A percentile compares a stretch with the other conserved stretches of the same genome.
These are phyloP conservation scores for Scytalidium lignicola DNA, from an alignment of 2,329 filamentous ascomycete genomes.

Conservation along the genomic window DNA sequence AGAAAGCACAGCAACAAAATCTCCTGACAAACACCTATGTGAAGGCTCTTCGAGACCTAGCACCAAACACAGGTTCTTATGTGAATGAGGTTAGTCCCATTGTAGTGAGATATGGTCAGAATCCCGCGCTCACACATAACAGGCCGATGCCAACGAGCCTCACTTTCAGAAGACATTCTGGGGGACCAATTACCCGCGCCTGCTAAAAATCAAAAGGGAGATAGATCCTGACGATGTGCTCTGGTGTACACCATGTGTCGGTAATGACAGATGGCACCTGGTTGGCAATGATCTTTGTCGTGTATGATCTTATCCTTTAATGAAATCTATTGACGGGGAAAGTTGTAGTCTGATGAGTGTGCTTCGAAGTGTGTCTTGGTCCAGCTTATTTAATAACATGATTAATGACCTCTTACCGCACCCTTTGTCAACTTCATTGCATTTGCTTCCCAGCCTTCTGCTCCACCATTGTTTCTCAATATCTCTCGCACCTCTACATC, in stretches of 20 bases:
- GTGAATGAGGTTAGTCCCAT: conserved; percentile 21
- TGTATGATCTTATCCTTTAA: not conserved
- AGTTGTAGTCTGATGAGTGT: conserved; percentile 2
- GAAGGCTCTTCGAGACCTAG: conserved; percentile 15
- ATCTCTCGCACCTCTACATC: conserved; percentile 39
- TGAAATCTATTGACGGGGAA: not conserved
- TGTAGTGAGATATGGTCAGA: not conserved
- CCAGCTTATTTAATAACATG: not conserved
- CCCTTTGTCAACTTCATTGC: conserved; percentile 57
- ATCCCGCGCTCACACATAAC: not conserved
- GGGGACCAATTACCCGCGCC: conserved; percentile 35
- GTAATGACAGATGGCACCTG: conserved; percentile 34
- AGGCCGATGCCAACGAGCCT: conserved; percentile 34
- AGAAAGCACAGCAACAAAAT: conserved; percentile 5
- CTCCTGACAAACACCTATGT: conserved; percentile 11
- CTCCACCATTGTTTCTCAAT: conserved; percentile 48
- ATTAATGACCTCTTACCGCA: conserved; percentile 25
- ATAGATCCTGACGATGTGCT: conserved; percentile 45
- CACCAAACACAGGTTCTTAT: conserved; percentile 21
- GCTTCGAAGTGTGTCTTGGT: too few species aligned
- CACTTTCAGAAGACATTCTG: conserved; percentile 29
- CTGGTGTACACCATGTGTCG: conserved; percentile 44
- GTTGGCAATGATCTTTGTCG: conserved; percentile 3
- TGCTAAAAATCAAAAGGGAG: conserved; percentile 38
- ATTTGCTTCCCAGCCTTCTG: conserved; percentile 52